These are phyloP conservation scores for Periconia macrospinosa DNA, from an alignment of 2,329 filamentous ascomycete genomes.

Conservation along the genomic window DNA sequence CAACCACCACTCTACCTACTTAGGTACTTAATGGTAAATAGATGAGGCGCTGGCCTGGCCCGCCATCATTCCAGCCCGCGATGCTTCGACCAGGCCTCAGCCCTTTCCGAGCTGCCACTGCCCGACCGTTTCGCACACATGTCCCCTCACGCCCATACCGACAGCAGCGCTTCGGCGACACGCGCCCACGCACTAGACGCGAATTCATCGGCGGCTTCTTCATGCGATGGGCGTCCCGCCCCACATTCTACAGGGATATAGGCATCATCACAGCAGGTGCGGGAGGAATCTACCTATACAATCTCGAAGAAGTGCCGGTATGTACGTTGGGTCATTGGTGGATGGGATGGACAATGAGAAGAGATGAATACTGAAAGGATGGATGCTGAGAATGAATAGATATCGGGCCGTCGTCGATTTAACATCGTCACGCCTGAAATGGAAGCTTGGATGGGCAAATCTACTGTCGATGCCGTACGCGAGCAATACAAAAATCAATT, in stretches of 20 bases:
- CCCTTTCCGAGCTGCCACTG: constrained; percentile 2
- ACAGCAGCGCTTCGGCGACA: constrained; percentile 23
- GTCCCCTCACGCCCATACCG: constrained; percentile 24
- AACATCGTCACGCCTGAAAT: constrained; percentile 64
- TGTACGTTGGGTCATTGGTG: constrained; percentile 2
- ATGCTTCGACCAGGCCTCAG: constrained; percentile 8
- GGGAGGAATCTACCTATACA: constrained; percentile 65
- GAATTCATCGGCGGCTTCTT: constrained; percentile 33
- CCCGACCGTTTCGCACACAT: constrained; percentile 4
- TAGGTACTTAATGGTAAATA: not conserved
- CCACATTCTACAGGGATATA: constrained; percentile 52
- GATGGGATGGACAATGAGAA: too few relatives aligned
- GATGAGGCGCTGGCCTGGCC: not conserved
- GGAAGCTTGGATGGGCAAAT: constrained; percentile 57
- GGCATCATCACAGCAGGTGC: constrained; percentile 45
- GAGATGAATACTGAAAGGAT: too few relatives aligned
- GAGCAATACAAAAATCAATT: constrained; percentile 58
- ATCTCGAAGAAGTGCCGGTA: constrained; percentile 71
- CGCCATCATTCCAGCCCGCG: not conserved
- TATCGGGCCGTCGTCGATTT: constrained; percentile 72
- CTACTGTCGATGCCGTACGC: constrained; percentile 61
- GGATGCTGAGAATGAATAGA: constrained; percentile 30
- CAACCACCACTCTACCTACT: too few relatives aligned
- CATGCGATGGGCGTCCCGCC: constrained; percentile 45
- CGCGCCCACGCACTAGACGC: constrained; percentile 18